Evolutionary conservation across 345 rosid genomes (phyloP), one percentile per base, ranked within the genome.

Genomic region (Salix exigua): DNA sequence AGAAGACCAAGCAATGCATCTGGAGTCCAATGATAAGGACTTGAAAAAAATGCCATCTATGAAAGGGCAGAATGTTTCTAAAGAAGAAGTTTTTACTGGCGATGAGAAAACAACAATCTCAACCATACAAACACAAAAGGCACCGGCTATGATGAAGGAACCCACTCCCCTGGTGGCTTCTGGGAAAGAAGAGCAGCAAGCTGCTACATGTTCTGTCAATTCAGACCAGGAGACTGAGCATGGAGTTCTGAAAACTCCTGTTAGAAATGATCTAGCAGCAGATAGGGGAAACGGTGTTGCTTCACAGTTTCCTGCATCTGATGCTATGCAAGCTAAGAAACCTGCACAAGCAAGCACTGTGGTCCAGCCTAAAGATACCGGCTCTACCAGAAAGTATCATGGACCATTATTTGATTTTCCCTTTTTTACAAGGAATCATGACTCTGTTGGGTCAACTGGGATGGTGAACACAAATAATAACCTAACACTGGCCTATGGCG

Each of bases 381-480:
- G 91, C 80, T 83, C 95, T 76, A 88, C 92, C 66, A 85, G 99
- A 85, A 96, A 92, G 83, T 96, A 96, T 86, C 97, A 96, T 71
- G 99, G 99, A 55, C 99, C 98, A 11, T 83, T 96, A 40, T 94
- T 96, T 89, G 99, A 96, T 90, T 96, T 96, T 81, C 96, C 99
- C 61, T 92, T 91, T 78, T 96, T 96, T 83, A 94, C 99, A 60
- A 96, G 99, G 84, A 96, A 94, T 73, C 91, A 91, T 76, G 98
- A 96, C 73, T 87, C 99, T 8, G 80, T 85, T 83, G 97, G 97
- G 66, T 90, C 97, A 23, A 73, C 87, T 21, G 85, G 91, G 69
- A 77, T 87, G 81, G 80, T 90, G 82, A 96, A 88, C 82, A 86
- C 84, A 78, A 90, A 82, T 81, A 94, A 88, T 86, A 94, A 90